Conservation (phyloP, 176 grass and related monocot species). For the Carex cristatella region DNA sequence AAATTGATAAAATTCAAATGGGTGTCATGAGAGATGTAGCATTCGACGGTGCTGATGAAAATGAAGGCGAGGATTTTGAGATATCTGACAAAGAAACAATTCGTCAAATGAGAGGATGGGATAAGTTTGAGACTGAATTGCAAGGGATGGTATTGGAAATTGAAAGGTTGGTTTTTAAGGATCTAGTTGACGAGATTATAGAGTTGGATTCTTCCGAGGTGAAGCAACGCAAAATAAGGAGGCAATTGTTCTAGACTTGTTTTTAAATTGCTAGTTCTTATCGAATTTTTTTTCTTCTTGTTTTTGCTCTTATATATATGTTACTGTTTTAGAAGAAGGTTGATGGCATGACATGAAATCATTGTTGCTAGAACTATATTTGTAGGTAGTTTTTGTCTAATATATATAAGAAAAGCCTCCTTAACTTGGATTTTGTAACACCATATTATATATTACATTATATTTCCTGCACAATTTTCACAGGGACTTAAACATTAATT, state of each 20-base stretch:
- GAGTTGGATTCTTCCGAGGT: conserved; percentile 18
- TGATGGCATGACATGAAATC: not conserved
- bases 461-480: not conserved
- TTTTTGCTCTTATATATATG: not conserved
- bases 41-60: conserved; percentile 27
- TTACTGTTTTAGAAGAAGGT: conserved; percentile 16
- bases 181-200: conserved; percentile 62
- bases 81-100: conserved; percentile 31
- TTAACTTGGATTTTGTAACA: not conserved
- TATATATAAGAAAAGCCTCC: conserved; percentile 6
- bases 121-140: conserved; percentile 33
- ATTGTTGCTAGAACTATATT: not conserved
- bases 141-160: conserved; percentile 55
- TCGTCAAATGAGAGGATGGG: conserved; percentile 45
- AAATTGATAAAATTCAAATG: conserved; percentile 43
- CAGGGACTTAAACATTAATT: not conserved
- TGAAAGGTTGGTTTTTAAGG: conserved; percentile 66
- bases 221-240: conserved; percentile 36
- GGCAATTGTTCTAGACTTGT: conserved; percentile 43
- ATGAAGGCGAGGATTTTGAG: conserved; percentile 33
- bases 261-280: not conserved
- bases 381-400: not conserved
- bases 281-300: not conserved
- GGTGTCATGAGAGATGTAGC: conserved; percentile 8
- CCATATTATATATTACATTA: not conserved